Evolutionary conservation across 345 rosid genomes (phyloP), one percentile per base, ranked within the genome.

Genomic region (Hypericum androsaemum): DNA sequence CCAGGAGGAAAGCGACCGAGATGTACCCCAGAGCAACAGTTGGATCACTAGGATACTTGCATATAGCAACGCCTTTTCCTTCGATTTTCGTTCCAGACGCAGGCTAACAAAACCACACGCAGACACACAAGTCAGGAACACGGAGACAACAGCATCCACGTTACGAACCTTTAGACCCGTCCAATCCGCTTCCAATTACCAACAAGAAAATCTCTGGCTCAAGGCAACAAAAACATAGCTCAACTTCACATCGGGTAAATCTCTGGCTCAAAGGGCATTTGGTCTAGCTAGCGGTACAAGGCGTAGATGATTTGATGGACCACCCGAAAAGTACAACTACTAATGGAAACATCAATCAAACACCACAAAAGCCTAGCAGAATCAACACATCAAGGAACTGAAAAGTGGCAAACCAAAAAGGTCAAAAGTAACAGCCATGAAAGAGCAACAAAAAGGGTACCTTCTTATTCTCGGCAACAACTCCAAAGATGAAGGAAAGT

Each of bases 21-120:
- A 87, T 68, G 58, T 71, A 80, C 10, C 96, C 96, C 53, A 81
- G 71, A 35, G 54, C 71, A 14, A 87, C 83, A 0, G 82, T 63
- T 6, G 94, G 89, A 75, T 87, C 96, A 32, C 77, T 62, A 54
- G 89, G 89, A 66, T 87, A 87, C 54, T 84, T 81, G 94, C 96
- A 87, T 22, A 81, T 74, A 47, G 81, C 79, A 13, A 74, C 74
- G 41, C 64, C 94, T 43, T 81, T 84, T 13, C 81, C 83, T 0
- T 58, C 36, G 5, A 84, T 73, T 4, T 89, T 78, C 43, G 77
- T 82, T 37, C 96, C 96, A 12, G 80, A 46, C 12, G 85, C 70
- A 12, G 94, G 96, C 95, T 86, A 22, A 22, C 32, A 22, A 22
- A 22, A 22, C 4, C 32, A 22, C 32, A 22, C 32, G 32, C 32